Base-by-base conservation (phyloP, 768 basidiomycete genomes). In the Boletus subcaerulescens region DNA sequence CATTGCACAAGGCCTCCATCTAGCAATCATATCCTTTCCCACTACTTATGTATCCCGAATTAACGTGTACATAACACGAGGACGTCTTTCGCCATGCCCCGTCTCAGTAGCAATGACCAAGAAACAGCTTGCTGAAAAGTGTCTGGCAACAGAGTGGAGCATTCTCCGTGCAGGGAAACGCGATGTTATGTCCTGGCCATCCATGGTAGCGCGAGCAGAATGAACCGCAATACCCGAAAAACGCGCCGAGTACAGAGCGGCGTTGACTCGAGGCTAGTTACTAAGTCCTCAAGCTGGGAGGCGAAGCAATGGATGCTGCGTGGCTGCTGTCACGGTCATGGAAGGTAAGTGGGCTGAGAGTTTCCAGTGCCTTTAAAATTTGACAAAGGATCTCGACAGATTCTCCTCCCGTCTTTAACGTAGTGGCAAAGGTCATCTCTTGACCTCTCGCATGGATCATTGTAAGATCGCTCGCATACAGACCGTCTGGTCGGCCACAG, bases 271-370 rank as follows among this genome's bases (percentile, higher is more conserved):
- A 70, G 46, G 82, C 82, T 4, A 91, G 91, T 1, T 75, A 91
- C 59, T 63, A 78, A 18, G 75, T 91, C 18, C 79, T 93, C 41
- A 73, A 68, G 38, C 69, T 76, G 4, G 87, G 87, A 15, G 90
- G 90, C 0, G 88, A 90, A 65, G 90, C 91, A 5, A 84, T 93
- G 78, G 89, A 93, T 65, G 90, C 91, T 17, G 83, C 78, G 84
- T 87, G 3, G 85, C 88, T 11, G 89, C 91, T 0, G 90, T 91
- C 10, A 74, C 81, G 0, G 68, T 76, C 15, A 73, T 93, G 79
- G 91, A 93, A 80, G 85, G 89, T 85, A 41, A 29, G 6, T 29
- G 52, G 3, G 36, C 36, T 38, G 10, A 17, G 6, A 17, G 6
- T 38, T 14, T 38, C 36, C 14, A 38, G 14, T 6, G 6, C 1